Conservation (phyloP, 2,329 filamentous ascomycete genomes). For the Chrysosporium queenslandicum region DNA sequence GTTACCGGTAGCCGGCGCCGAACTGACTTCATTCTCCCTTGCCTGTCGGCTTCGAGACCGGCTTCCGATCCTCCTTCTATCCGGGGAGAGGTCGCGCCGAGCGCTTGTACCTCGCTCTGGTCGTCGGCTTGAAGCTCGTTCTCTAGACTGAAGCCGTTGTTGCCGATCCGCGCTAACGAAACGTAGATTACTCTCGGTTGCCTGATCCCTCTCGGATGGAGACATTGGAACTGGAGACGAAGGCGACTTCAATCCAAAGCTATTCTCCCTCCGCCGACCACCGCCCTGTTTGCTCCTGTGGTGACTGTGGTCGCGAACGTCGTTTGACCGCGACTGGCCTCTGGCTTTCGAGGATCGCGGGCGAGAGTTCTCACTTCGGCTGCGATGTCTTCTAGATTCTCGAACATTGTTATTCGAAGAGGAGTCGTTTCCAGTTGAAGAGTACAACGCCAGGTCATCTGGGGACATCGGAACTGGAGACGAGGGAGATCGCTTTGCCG, state of each 20-base stretch:
- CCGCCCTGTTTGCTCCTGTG: conserved; percentile 43
- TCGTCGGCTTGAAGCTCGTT: conserved; percentile 44
- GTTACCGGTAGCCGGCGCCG: background rate
- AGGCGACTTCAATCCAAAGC: conserved; percentile 57
- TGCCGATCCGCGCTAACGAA: conserved; percentile 38
- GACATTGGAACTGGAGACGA: conserved; percentile 72
- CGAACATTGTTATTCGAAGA: background rate
- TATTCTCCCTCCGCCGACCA: conserved; percentile 50
- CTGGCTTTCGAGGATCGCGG: conserved; percentile 5
- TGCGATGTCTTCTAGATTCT: conserved; percentile 1
- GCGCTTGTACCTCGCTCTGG: conserved; percentile 37
- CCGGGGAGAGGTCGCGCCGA: conserved; percentile 40
- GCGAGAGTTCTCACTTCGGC: conserved; percentile 5
- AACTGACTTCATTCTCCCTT: conserved; percentile 19
- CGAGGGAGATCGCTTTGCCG: conserved; percentile 76
- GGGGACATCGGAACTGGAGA: conserved; percentile 93
- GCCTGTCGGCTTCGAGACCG: conserved; percentile 31
- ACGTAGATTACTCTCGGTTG: conserved; percentile 52
- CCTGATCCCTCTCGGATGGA: conserved; percentile 45
- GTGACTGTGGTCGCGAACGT: background rate
- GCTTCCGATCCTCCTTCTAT: conserved; percentile 30
- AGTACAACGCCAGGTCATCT: conserved; percentile 54
- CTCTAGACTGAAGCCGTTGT: conserved; percentile 38
- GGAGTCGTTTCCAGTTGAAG: conserved; percentile 20
- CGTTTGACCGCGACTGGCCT: background rate